phyloP scores from a whole-genome alignment of 352 stramenopile species.

The Peronospora farinosa region DNA sequence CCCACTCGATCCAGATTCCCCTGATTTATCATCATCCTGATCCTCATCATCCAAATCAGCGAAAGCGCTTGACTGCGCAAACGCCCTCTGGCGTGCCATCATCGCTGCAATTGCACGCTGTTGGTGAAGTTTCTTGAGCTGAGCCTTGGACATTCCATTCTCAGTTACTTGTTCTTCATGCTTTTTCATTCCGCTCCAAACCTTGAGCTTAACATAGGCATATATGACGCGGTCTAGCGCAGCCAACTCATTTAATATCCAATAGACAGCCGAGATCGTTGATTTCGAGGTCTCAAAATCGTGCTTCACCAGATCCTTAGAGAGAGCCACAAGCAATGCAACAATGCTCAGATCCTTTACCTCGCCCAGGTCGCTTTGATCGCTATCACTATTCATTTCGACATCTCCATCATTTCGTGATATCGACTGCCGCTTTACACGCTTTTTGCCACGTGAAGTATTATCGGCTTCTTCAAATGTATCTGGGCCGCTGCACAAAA shows the following conservation, averaged over 20 bases:
- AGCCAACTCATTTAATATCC: conserved; percentile 66
- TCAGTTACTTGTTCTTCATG: conserved; percentile 40
- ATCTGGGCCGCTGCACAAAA: conserved; percentile 54
- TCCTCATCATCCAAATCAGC: conserved; percentile 66
- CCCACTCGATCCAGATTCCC: conserved; percentile 15
- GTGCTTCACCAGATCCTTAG: conserved; percentile 67
- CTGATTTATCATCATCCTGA: conserved; percentile 38
- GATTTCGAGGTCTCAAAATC: conserved; percentile 76
- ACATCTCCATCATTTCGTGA: conserved; percentile 48
- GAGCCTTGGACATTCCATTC: conserved; percentile 59
- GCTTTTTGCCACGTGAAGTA: conserved; percentile 50
- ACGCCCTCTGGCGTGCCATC: conserved; percentile 71
- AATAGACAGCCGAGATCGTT: conserved; percentile 74
- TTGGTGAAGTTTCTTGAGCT: conserved; percentile 75
- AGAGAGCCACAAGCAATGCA: conserved; percentile 45
- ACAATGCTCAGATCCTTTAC: conserved; percentile 65
- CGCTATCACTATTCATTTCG: conserved; percentile 69
- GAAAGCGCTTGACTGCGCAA: conserved; percentile 63
- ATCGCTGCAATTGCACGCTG: conserved; percentile 81
- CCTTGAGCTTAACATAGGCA: conserved; percentile 46
- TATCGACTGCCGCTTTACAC: conserved; percentile 50
- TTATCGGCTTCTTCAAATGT: conserved; percentile 55
- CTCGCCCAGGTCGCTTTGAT: conserved; percentile 44
- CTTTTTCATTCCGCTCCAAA: conserved; percentile 65
- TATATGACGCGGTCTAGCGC: conserved; percentile 45